phyloP scores from a whole-genome alignment of 129 eudicot genomes.

The Chrysanthemum lavandulifolium region DNA sequence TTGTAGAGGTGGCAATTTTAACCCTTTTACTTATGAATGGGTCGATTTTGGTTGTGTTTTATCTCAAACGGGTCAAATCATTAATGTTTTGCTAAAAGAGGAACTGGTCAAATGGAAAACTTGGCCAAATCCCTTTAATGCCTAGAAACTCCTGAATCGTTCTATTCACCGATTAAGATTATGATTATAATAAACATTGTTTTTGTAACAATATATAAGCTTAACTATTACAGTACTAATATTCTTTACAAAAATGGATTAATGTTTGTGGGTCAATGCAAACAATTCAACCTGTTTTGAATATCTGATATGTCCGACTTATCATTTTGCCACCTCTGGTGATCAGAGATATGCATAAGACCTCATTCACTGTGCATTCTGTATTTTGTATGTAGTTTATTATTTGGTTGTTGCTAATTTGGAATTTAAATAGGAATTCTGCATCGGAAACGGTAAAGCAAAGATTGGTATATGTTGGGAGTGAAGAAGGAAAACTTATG shows the following conservation, averaged over 20 bases:
- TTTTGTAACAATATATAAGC: background rate
- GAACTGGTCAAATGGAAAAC: background rate
- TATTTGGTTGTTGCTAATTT: constrained; percentile 9
- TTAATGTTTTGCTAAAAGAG: background rate
- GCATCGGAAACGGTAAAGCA: constrained; percentile 88
- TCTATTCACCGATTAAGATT: background rate
- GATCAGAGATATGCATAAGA: constrained; percentile 3
- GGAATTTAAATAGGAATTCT: constrained; percentile 57
- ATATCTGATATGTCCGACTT: background rate
- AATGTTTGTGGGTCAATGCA: background rate
- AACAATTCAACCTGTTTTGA: background rate
- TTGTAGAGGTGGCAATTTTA: background rate
- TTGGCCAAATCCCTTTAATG: no score
- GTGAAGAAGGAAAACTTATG: constrained; percentile 94
- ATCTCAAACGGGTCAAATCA: background rate
- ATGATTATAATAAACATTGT: background rate
- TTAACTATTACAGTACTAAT: no score
- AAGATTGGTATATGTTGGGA: constrained; percentile 77
- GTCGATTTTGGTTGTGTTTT: constrained; percentile 1
- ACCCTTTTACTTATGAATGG: background rate
- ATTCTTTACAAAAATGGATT: no score
- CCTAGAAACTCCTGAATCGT: no score
- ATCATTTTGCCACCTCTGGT: background rate
- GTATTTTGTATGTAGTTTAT: background rate
- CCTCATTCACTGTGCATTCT: background rate